Evolutionary conservation across 441 rosid genomes (phyloP).

Genomic region (Erodium trifolium): DNA sequence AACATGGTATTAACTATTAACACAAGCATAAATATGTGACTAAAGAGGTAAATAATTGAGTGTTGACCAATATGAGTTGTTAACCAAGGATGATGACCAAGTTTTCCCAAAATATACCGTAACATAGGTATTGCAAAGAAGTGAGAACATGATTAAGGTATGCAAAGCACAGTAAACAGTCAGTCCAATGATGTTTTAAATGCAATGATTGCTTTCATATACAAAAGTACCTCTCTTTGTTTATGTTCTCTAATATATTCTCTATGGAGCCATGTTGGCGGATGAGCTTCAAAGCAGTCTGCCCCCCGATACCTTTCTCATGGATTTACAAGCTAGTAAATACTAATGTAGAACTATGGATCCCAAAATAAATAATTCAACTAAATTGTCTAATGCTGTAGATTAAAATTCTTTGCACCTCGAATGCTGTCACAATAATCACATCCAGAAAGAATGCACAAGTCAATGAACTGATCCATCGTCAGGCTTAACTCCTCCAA

Average conservation of each 20-base stretch:
- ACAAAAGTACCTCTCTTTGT: slow-evolving; percentile 56
- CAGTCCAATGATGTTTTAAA: not conserved
- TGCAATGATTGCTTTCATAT: slow-evolving; percentile 1
- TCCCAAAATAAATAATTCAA: no score
- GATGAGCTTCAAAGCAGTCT: slow-evolving; percentile 85
- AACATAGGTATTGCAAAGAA: no score
- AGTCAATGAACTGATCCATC: slow-evolving; percentile 94
- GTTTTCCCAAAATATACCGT: no score
- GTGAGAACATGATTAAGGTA: no score
- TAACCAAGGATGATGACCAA: no score
- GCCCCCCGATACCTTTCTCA: slow-evolving; percentile 76
- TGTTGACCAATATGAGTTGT: no score
- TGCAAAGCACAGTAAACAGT: no score
- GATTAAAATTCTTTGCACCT: slow-evolving; percentile 38
- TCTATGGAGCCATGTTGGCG: slow-evolving; percentile 93
- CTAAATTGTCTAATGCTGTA: not conserved
- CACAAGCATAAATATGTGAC: not conserved
- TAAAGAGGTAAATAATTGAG: no score
- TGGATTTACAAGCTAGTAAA: not conserved
- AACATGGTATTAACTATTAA: not conserved
- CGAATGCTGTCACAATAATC: slow-evolving; percentile 96
- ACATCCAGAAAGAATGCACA: slow-evolving; percentile 95
- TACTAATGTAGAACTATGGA: no score
- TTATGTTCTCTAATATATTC: slow-evolving; percentile 67
- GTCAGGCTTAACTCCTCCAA: slow-evolving; percentile 76